These are phyloP conservation scores for Aspergillus uvarum DNA, from an alignment of 2,329 filamentous ascomycete species.

Conservation along the genomic window DNA sequence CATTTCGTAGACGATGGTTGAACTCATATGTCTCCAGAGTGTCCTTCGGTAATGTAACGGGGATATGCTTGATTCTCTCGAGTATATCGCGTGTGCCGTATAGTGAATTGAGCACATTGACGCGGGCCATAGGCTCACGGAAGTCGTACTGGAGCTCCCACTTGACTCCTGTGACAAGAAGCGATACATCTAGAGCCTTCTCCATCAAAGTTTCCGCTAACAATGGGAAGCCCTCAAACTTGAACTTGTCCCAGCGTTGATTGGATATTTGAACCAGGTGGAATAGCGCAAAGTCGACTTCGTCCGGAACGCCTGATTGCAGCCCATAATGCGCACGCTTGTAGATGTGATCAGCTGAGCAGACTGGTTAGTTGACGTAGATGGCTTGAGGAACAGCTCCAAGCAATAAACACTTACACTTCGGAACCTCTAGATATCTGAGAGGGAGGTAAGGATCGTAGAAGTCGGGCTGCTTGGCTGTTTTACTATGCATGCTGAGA, in stretches of 20 bases:
- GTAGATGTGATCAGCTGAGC: slow-evolving; percentile 67
- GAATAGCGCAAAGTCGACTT: slow-evolving; percentile 90
- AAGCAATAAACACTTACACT: slow-evolving; percentile 28
- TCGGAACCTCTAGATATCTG: slow-evolving; percentile 36
- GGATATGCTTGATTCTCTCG: slow-evolving; percentile 66
- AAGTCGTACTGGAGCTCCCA: slow-evolving; percentile 75
- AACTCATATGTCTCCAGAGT: slow-evolving; percentile 70
- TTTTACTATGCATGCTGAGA: slow-evolving; percentile 28
- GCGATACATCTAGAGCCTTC: slow-evolving; percentile 75
- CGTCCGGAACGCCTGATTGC: slow-evolving; percentile 72
- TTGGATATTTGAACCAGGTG: slow-evolving; percentile 94
- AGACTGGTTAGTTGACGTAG: slow-evolving; percentile 12
- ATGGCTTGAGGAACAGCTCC: neutral
- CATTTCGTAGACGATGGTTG: slow-evolving; percentile 67
- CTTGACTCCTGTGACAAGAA: slow-evolving; percentile 75
- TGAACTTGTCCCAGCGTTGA: slow-evolving; percentile 92
- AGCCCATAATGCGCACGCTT: slow-evolving; percentile 81
- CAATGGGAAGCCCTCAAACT: slow-evolving; percentile 86
- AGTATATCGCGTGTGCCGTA: slow-evolving; percentile 70
- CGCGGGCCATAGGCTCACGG: slow-evolving; percentile 51
- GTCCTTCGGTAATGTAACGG: slow-evolving; percentile 60
- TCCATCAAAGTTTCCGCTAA: slow-evolving; percentile 85
- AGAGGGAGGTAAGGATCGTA: slow-evolving; percentile 41
- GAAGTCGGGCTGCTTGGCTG: slow-evolving; percentile 36
- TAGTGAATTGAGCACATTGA: slow-evolving; percentile 63